Evolutionary conservation across 192 early-diverging fungal genomes (phyloP).

Genomic region (Chytriomyces confervae): DNA sequence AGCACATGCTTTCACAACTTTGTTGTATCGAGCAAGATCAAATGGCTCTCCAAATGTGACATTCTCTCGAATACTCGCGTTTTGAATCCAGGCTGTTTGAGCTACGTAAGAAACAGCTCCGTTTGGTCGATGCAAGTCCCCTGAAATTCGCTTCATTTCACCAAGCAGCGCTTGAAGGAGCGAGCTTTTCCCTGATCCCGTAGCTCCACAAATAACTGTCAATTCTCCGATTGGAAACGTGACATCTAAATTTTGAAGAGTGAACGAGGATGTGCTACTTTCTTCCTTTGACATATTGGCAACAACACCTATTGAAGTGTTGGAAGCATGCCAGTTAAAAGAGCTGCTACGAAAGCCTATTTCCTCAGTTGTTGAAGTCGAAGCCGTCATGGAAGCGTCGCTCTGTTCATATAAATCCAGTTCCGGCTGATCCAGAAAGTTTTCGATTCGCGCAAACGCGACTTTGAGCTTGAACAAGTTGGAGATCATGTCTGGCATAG

Average conservation of each 20-base stretch:
- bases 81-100: slow-evolving; percentile 68
- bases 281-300: slow-evolving; percentile 44
- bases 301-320: slow-evolving; percentile 49
- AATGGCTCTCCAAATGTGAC: slow-evolving; percentile 83
- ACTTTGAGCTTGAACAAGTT: slow-evolving; percentile 55
- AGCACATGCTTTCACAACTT: slow-evolving; percentile 82
- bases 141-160: slow-evolving; percentile 56
- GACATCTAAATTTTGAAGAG: slow-evolving; percentile 23
- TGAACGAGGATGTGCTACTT: background rate
- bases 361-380: slow-evolving; percentile 54
- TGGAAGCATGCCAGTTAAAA: background rate
- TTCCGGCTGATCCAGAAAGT: slow-evolving; percentile 77
- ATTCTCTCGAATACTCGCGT: slow-evolving; percentile 64
- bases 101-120: slow-evolving; percentile 76
- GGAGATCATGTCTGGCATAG: slow-evolving; percentile 64
- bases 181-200: slow-evolving; percentile 75
- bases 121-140: slow-evolving; percentile 32
- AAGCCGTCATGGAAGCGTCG: slow-evolving; percentile 42
- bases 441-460: slow-evolving; percentile 64
- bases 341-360: background rate
- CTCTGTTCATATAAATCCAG: slow-evolving; percentile 45
- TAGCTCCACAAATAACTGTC: slow-evolving; percentile 58
- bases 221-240: slow-evolving; percentile 45
- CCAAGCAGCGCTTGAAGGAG: slow-evolving; percentile 72
- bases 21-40: slow-evolving; percentile 72